Evolutionary conservation across 176 grass and related monocot genomes (phyloP), one percentile per base, ranked within the genome.

Genomic region (Thinopyrum elongatum): DNA sequence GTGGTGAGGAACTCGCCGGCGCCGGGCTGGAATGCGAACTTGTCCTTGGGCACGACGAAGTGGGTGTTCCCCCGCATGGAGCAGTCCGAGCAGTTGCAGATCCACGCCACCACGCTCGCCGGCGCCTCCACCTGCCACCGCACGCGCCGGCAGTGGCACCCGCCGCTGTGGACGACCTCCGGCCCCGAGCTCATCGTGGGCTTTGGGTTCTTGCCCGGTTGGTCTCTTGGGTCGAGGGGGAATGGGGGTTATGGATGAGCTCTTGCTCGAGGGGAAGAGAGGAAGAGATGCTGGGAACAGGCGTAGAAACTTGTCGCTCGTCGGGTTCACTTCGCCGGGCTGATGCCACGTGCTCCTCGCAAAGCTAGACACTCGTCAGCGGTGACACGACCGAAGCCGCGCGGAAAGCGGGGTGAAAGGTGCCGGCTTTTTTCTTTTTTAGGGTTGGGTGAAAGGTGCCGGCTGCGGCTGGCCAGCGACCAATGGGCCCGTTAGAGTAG

Each of bases 101-200:
- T 73, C 91, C 89, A 94, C 83, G 80, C 91, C 60, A 90, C 89
- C 71, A 95, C 78, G 87, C 91, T 95, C 47, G 89, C 15, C 46
- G 87, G 83, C 49, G 93, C 93, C 71, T 85, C 72, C 30, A 86
- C 93, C 35, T 57, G 41, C 95, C 93, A 98, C 63, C 93, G 90
- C 70, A 98, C 87, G 49, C 85, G 66, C 55, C 58, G 67, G 87
- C 95, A 98, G 76, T 98, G 95, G 84, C 95, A 98, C 2, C 95
- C 91, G 58, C 95, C 93, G 62, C 22, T 86, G 72, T 98, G 95
- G 70, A 86, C 36, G 31, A 93, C 73, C 2, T 90, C 86, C 4
- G 61, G 23, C 2, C 90, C 86, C 4, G 61, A 29, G 66, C 76
- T 57, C 95, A 93, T 95, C 25, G 25, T 10, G 41, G 22, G 22